Evolutionary conservation across 2,329 filamentous ascomycete genomes (phyloP), one percentile per base, ranked within the genome.

Genomic region (Ophiostoma himal-ulmi): DNA sequence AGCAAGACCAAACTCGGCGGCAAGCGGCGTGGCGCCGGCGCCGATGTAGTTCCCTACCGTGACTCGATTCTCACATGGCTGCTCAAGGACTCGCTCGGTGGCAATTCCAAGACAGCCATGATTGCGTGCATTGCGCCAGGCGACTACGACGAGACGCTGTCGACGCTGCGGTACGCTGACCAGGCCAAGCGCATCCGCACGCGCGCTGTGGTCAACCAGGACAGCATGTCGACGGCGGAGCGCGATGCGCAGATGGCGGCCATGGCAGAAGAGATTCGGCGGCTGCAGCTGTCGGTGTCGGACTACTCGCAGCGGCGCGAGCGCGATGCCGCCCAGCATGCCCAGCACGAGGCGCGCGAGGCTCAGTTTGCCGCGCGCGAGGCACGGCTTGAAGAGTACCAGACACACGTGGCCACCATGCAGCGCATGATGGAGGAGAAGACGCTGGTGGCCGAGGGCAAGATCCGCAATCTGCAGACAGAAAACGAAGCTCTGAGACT

Each of bases 71-170:
- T 90, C 68, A 90, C 88, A 0, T 90, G 94, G 94, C 85, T 99
- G 4, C 85, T 99, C 74, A 98, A 98, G 79, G 95, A 99, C 80
- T 96, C 92, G 1, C 84, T 99, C 0, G 95, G 95, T 14, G 95
- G 95, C 70, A 99, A 99, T 84, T 94, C 90, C 77, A 99, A 98
- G 81, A 99, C 95, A 11, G 95, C 95, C 73, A 99, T 99, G 95
- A 97, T 99, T 76, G 95, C 95, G 10, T 98, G 95, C 78, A 97
- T 99, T 75, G 90, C 93, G 5, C 95, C 95, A 0, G 90, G 92
- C 0, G 95, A 99, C 71, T 98, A 99, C 78, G 95, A 99, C 71
- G 95, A 99, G 79, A 99, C 95, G 0, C 86, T 99, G 1, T 97
- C 93, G 2, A 99, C 95, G 0, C 87, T 99, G 14, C 92, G 95